A percentile compares a stretch with the other conserved stretches of the same genome.
Conservation (phyloP, 768 basidiomycete genomes). For the Leccinum longicurvipes region DNA sequence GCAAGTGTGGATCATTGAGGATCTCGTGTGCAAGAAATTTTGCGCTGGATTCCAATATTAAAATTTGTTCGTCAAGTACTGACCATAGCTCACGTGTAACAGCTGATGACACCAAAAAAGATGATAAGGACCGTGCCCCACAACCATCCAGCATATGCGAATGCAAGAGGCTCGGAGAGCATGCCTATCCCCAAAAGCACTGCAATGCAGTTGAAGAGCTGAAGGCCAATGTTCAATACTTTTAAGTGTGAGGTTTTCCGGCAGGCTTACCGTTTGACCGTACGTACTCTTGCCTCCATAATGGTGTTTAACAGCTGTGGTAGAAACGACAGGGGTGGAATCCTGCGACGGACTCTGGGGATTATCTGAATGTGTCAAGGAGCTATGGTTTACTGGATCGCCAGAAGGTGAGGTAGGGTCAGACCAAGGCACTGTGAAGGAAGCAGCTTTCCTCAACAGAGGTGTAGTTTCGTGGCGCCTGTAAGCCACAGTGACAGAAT, state of each 20-base stretch:
- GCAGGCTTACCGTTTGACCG: constrained; percentile 59
- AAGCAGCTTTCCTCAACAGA: constrained; percentile 38
- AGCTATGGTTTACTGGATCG: not conserved
- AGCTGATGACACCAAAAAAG: constrained; percentile 75
- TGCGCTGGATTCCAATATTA: constrained; percentile 48
- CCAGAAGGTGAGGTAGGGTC: not conserved
- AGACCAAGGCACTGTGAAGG: constrained; percentile 28
- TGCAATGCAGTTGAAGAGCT: constrained; percentile 90
- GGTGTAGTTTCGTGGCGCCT: constrained; percentile 33
- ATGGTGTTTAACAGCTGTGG: constrained; percentile 14
- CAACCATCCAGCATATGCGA: constrained; percentile 89
- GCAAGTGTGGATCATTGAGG: constrained; percentile 59
- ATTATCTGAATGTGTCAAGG: not conserved
- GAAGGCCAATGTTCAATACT: constrained; percentile 3
- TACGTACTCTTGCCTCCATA: constrained; percentile 64
- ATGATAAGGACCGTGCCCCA: constrained; percentile 71
- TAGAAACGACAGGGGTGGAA: constrained; percentile 1
- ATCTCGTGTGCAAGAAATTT: constrained; percentile 83
- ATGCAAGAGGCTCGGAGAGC: constrained; percentile 86
- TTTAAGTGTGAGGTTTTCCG: not conserved
- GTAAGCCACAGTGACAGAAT: constrained; percentile 36
- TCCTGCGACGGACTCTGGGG: not conserved
- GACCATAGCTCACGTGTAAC: constrained; percentile 71
- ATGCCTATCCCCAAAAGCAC: constrained; percentile 87
- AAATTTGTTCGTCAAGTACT: not conserved